These are phyloP conservation scores for Micractinium conductrix DNA, from an alignment of 139 green algal genomes.

Conservation along the genomic window DNA sequence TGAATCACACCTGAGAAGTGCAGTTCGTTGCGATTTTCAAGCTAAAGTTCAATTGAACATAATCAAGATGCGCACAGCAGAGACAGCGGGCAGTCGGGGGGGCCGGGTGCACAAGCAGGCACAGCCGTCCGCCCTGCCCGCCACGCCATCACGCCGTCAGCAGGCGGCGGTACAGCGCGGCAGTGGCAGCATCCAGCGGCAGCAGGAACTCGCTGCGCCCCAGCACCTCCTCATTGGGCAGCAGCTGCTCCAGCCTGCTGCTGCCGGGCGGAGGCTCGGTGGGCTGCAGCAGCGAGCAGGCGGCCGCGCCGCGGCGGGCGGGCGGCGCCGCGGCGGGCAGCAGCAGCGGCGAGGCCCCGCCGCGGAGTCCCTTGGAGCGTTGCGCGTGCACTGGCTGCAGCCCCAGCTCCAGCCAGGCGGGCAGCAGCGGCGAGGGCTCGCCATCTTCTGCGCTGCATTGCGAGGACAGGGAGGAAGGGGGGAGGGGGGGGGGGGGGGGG, in stretches of 20 bases:
- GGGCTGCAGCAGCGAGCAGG: neutral
- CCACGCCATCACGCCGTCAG: slow-evolving; percentile 4
- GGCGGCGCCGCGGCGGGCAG: slow-evolving; percentile 47
- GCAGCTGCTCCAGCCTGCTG: slow-evolving; percentile 26
- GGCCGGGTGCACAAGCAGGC: neutral
- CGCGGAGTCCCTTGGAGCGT: slow-evolving; percentile 32
- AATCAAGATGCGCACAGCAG: no score
- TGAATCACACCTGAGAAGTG: no score
- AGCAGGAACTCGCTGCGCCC: slow-evolving; percentile 73
- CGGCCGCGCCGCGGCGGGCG: neutral
- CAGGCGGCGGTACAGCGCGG: slow-evolving; percentile 25
- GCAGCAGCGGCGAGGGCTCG: slow-evolving; percentile 73
- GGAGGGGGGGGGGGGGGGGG: neutral
- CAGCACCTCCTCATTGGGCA: slow-evolving; percentile 63
- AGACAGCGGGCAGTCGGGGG: neutral
- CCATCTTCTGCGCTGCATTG: slow-evolving; percentile 33
- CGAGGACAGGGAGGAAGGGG: neutral
- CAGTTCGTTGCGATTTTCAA: neutral
- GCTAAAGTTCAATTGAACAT: neutral
- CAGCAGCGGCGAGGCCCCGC: slow-evolving; percentile 65
- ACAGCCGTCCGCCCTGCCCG: no score
- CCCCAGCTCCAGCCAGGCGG: slow-evolving; percentile 78
- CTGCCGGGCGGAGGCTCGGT: slow-evolving; percentile 14
- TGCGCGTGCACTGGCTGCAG: slow-evolving; percentile 43
- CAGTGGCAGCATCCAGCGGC: slow-evolving; percentile 57